A percentile compares a stretch with the other conserved stretches of the same genome.
These are phyloP conservation scores for Margaritispora aquatica DNA, from an alignment of 495 filamentous ascomycete species.

Conservation along the genomic window DNA sequence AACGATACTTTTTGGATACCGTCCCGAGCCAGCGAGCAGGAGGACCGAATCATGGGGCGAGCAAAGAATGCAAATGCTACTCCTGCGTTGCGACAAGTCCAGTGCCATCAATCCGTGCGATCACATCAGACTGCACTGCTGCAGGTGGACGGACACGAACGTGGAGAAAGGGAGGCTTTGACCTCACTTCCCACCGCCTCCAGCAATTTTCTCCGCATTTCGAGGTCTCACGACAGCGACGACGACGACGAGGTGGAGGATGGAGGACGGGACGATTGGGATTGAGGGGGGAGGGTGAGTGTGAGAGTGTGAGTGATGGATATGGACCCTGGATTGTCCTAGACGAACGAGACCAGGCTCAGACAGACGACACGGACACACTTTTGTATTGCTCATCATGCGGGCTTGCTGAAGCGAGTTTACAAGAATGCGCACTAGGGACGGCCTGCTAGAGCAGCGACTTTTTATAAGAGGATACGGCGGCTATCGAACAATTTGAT, in stretches of 20 bases:
- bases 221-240: background rate
- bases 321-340: conserved; percentile 1
- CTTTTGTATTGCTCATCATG: background rate
- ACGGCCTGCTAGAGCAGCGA: background rate
- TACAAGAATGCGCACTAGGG: background rate
- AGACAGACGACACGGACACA: background rate
- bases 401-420: no score
- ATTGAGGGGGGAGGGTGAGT: background rate
- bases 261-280: no score
- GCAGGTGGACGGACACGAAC: no score
- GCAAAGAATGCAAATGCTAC: background rate
- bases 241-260: background rate
- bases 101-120: background rate
- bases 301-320: background rate
- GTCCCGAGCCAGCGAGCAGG: no score
- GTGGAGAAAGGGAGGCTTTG: no score
- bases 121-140: background rate
- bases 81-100: background rate
- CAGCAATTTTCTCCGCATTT: background rate
- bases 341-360: background rate
- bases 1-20: no score
- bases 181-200: no score
- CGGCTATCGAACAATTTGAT: background rate
- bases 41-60: background rate
- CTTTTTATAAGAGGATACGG: background rate